Evolutionary conservation across 495 filamentous ascomycete genomes (phyloP), one percentile per base, ranked within the genome.

Genomic region (Cetradonia linearis): DNA sequence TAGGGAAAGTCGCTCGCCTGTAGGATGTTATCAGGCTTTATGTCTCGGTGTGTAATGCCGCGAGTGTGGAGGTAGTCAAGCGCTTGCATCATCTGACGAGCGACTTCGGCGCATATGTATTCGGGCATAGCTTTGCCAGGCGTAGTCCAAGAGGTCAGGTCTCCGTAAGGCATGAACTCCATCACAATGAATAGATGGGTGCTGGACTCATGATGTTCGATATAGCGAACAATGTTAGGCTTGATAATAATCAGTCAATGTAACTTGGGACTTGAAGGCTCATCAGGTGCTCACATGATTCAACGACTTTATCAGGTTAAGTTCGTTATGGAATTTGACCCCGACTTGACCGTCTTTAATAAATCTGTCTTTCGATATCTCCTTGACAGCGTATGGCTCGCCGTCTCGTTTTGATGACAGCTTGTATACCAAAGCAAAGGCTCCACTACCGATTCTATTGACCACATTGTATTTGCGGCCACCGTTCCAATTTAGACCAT

Each of bases 11-110:
- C 66, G 2, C 80, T 85, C 9, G 80, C 73, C 62, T 97, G 86
- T 30, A 98, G 76, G 61, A 98, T 96, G 67, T 98, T 98, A 72
- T 97, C 94, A 0, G 93, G 93, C 70, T 98, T 98, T 66, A 98
- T 88, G 71, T 98, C 93, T 5, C 93, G 86, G 73, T 98, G 93
- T 0, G 92, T 96, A 64, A 98, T 96, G 53, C 83, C 86, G 65
- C 83, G 84, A 37, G 78, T 72, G 67, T 98, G 93, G 13, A 97
- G 76, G 69, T 98, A 95, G n/a, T 81, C 82, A 16, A 98, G 75
- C 9, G 90, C 91, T 55, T 83, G 78, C 11, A 96, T 70, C 20
- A 97, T 77, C 69, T 98, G 93, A 2, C 73, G 72, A 6, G 89
- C 79, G 65, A 96, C 87, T 5, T 73, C 75, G 66, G 83, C 80